phyloP scores from a whole-genome alignment of 2,329 filamentous ascomycete species.

The Sodiomyces alkalinus region DNA sequence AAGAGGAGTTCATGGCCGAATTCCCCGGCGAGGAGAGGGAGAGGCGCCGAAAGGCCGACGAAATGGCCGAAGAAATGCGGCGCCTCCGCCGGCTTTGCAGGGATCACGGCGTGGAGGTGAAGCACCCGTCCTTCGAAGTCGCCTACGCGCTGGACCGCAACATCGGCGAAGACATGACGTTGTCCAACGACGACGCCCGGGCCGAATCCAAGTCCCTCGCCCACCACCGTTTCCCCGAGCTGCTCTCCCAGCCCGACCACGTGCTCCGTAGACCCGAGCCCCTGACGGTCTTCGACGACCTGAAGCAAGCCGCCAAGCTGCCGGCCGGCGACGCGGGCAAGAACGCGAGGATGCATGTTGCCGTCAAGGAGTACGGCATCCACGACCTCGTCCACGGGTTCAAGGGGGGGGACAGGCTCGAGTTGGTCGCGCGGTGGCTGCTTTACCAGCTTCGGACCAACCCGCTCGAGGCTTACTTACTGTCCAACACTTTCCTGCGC shows the following conservation, averaged over 20 bases:
- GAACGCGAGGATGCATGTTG: conserved; percentile 19
- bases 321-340: conserved; percentile 19
- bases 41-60: conserved; percentile 17
- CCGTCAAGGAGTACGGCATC: conserved; percentile 33
- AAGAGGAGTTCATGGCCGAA: conserved; percentile 27
- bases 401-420: conserved; percentile 20
- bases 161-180: conserved; percentile 24
- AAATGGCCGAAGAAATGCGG: conserved; percentile 17
- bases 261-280: conserved; percentile 21
- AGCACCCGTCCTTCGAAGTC: conserved; percentile 22
- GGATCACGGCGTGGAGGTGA: conserved; percentile 24
- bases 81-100: conserved; percentile 24
- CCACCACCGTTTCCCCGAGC: conserved; percentile 25
- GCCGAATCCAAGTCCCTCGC: conserved; percentile 15
- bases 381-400: conserved; percentile 23
- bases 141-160: conserved; percentile 23
- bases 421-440: conserved; percentile 37
- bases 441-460: conserved; percentile 33
- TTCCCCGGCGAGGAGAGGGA: conserved; percentile 21
- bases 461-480: conserved; percentile 26
- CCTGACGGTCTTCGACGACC: conserved; percentile 23
- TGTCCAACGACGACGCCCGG: conserved; percentile 16
- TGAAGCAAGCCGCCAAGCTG: conserved; percentile 22
- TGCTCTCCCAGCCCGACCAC: conserved; percentile 34
- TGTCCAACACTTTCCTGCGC: conserved; percentile 22